Evolutionary conservation across 768 basidiomycete genomes (phyloP).

Genomic region (Candolleomyces aberdarensis): DNA sequence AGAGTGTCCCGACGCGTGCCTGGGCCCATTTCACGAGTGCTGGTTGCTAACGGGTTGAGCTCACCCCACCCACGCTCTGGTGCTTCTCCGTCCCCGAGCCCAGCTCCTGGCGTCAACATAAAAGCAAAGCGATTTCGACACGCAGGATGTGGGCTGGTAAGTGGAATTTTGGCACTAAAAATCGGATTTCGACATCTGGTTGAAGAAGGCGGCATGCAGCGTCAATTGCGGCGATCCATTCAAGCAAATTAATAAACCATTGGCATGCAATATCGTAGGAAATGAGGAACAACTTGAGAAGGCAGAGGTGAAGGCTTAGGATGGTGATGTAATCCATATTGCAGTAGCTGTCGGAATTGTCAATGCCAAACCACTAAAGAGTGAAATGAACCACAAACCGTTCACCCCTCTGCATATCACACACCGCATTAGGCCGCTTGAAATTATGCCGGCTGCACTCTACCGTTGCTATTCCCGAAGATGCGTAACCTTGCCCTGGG

Average conservation of each 20-base stretch:
- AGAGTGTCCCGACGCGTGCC: constrained; percentile 23
- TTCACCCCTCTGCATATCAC: constrained; percentile 33
- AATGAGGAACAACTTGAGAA: constrained; percentile 8
- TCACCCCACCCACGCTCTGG: constrained; percentile 30
- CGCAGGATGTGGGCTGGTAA: constrained; percentile 18
- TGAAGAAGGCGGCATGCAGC: neutral
- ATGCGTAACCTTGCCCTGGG: constrained; percentile 15
- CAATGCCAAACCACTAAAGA: neutral
- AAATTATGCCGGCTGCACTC: constrained; percentile 30
- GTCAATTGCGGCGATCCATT: constrained; percentile 2
- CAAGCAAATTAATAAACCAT: constrained; percentile 11
- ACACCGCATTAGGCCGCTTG: constrained; percentile 22
- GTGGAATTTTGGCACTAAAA: constrained; percentile 24
- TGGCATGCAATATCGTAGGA: constrained; percentile 32
- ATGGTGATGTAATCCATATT: constrained; percentile 27
- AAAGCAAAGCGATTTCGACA: constrained; percentile 24
- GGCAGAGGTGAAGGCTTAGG: neutral
- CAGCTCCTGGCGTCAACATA: constrained; percentile 21
- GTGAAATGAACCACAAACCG: constrained; percentile 14
- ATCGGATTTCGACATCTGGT: neutral
- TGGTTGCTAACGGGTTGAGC: constrained; percentile 21
- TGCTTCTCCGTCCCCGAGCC: constrained; percentile 32
- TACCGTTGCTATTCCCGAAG: constrained; percentile 25
- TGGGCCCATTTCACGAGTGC: constrained; percentile 36
- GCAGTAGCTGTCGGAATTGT: constrained; percentile 18